These are phyloP conservation scores for Liquidambar formosana DNA, from an alignment of 164 flowering plant genomes.

Conservation along the genomic window DNA sequence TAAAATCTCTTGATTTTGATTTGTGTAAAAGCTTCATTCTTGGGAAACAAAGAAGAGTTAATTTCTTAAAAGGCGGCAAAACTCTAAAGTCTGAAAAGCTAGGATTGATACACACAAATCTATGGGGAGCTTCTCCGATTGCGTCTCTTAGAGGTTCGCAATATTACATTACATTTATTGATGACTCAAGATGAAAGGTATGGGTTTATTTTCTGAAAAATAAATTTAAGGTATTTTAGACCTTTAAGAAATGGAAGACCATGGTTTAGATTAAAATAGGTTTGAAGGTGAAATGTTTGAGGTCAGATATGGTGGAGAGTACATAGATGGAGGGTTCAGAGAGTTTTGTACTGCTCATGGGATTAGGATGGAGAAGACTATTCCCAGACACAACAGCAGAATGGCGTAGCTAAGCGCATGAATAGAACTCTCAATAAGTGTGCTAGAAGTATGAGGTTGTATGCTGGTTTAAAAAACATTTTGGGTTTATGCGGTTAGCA, in stretches of 20 bases:
- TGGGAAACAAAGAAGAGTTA: neutral
- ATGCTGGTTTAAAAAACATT: neutral
- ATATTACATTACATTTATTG: too few relatives aligned
- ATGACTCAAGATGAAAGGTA: too few relatives aligned
- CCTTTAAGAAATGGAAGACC: slow-evolving; percentile 2
- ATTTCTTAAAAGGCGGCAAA: neutral
- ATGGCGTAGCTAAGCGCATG: slow-evolving; percentile 3
- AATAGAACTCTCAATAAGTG: neutral
- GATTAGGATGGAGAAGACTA: neutral
- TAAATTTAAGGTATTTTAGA: neutral
- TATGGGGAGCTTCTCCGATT: too few relatives aligned
- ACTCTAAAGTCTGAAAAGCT: too few relatives aligned
- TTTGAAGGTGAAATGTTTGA: neutral
- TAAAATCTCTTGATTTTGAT: neutral
- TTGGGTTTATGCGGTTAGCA: slow-evolving; percentile 1
- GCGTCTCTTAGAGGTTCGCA: neutral
- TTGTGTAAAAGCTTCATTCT: neutral
- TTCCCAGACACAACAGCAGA: neutral
- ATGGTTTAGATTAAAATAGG: too few relatives aligned
- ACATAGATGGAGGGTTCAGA: neutral
- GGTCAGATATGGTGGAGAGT: neutral
- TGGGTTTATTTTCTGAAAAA: too few relatives aligned
- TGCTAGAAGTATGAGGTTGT: slow-evolving; percentile 6
- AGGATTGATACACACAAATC: too few relatives aligned
- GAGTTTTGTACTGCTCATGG: neutral